Evolutionary conservation across 2,329 filamentous ascomycete species (phyloP), one percentile per base, ranked within the genome.

Genomic region (Fusarium sp.): DNA sequence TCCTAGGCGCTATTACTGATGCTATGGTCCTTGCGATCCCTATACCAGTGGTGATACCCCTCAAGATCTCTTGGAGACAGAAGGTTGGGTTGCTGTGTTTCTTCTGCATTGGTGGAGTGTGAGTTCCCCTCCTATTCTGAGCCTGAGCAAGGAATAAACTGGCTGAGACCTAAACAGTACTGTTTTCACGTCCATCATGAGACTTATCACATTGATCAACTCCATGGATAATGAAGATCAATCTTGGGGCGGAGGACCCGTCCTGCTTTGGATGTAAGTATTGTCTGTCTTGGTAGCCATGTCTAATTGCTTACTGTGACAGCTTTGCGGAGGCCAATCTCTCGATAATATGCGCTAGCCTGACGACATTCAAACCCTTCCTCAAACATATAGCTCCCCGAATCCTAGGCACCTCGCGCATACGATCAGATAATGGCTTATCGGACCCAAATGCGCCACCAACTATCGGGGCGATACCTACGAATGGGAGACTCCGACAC

Each of bases 241-340:
- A 23, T 57, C 62, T 14, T 69, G 62, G 62, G 56, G 57, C 1
- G 41, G 48, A 3, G 66, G 53, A 0, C 66, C 66, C 12, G 62
- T 70, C n/a, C 30, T 67, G 7, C 45, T 72, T 8, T 72, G 68
- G 69, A 66, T 66, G 69, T 70, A 46, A 51, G 57, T 55, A 37
- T 37, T 37, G 34, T 12, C 10, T 37, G 34, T 4, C 34, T 37
- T 37, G 18, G 5, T 37, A n/a, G 5, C 34, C 34, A 37, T 37
- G 34, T 43, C 9, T 23, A 43, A 43, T 14, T 23, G 9, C 23
- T 23, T 11, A 37, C 34, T 3, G 10, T 23, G 10, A 5, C 7
- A 71, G 68, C 12, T 59, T 71, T 16, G 67, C 59, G 3, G 63
- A 71, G 21, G 55, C 63, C 10, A 70, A 71, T 5, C 67, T 71